Base-by-base conservation (phyloP, 1,284 basidiomycete species). In the Ceratobasidium sp. region DNA sequence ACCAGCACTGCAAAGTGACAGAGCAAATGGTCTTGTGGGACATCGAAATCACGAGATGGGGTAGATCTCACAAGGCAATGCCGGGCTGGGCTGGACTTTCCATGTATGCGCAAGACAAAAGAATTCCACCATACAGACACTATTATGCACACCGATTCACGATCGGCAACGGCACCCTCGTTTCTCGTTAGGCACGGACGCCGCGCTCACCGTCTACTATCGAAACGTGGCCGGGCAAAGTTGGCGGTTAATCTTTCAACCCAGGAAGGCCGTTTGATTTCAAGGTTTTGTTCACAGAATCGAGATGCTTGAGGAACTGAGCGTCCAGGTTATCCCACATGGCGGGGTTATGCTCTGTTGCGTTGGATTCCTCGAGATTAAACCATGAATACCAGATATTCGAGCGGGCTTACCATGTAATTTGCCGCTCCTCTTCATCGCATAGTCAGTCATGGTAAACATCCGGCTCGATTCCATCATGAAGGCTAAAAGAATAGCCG, bases 401-500 rank as follows among this genome's bases (percentile, higher is more conserved):
- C 13, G 6, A 64, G 33, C 28, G 42, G 26, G 81, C 85, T 77
- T 80, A 90, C 89, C 87, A 79, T 91, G 89, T 17, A 90, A 84
- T 73, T 88, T 89, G 17, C 89, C 89, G 33, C 88, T 87, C 46
- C 87, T 84, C 70, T 90, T 88, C 85, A 90, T 89, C 3, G 90
- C 90, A 80, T 86, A 92, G 79, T 91, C 91, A 4, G 90, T 90
- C 54, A 92, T 85, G 0, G 89, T 90, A 79, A 91, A 87, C 83
- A 88, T 88, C 86, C 90, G 88, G 80, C 88, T 89, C 1, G 90
- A 88, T 82, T 91, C 91, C 79, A 92, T 90, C 90, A 92, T 91
- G 83, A 91, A 90, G 13, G 87, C 91, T 90, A 52, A 64, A 26
- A 50, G 28, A 48, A 26, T 54, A 50, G 20, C 64, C 64, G 64